Conservation (phyloP, 2,329 filamentous ascomycete genomes). For the Sporothrix inflata region DNA sequence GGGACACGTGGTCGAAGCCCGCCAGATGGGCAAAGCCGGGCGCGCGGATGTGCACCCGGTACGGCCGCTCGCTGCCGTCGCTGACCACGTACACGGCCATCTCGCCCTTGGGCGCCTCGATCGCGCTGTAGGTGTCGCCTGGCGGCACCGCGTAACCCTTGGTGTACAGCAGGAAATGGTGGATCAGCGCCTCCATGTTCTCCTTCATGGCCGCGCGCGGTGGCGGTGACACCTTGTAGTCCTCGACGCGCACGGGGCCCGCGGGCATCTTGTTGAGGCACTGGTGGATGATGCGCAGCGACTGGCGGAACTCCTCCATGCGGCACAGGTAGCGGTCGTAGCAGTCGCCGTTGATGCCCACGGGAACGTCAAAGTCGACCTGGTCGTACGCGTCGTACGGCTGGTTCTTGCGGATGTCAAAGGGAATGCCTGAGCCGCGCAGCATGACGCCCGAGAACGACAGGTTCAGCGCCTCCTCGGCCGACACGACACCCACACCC, state of each 20-base stretch:
- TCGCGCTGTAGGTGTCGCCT: slow-evolving; percentile 96
- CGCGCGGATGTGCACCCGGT: slow-evolving; percentile 95
- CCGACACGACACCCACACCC: slow-evolving; percentile 87
- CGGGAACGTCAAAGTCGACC: slow-evolving; percentile 97
- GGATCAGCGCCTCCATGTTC: slow-evolving; percentile 99
- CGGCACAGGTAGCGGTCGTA: slow-evolving; percentile 98
- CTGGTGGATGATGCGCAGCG: slow-evolving; percentile 96
- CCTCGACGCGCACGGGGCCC: slow-evolving; percentile 91
- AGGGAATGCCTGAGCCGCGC: slow-evolving; percentile 91
- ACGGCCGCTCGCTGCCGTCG: slow-evolving; percentile 93
- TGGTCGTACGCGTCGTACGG: slow-evolving; percentile 98
- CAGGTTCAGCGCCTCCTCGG: slow-evolving; percentile 93
- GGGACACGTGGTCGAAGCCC: slow-evolving; percentile 90
- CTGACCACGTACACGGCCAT: slow-evolving; percentile 98
- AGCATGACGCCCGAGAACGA: slow-evolving; percentile 98
- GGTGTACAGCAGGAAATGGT: slow-evolving; percentile 98
- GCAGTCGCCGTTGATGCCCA: slow-evolving; percentile 96
- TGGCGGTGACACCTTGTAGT: slow-evolving; percentile 97
- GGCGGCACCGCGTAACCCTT: slow-evolving; percentile 98
- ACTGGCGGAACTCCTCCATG: slow-evolving; percentile 99
- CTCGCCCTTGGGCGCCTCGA: slow-evolving; percentile 99
- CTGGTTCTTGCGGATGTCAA: slow-evolving; percentile 94
- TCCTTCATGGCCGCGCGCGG: slow-evolving; percentile 99
- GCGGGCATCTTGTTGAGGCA: slow-evolving; percentile 99
- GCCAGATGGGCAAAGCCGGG: slow-evolving; percentile 94